Base-by-base conservation (phyloP, 352 stramenopile genomes). In the Thraustochytrium sp. region DNA sequence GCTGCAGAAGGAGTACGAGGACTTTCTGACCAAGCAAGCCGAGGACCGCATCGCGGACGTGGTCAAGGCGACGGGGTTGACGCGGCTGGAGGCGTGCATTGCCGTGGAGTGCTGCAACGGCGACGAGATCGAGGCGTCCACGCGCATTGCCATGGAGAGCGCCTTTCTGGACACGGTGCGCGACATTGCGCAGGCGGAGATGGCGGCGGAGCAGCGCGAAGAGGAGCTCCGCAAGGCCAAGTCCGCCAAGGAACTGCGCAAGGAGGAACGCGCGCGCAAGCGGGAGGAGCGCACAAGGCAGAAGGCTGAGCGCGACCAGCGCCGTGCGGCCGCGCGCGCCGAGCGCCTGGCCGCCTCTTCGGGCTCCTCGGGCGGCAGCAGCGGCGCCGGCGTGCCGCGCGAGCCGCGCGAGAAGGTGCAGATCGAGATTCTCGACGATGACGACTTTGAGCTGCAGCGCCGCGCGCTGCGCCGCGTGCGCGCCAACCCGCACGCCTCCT, bases 61-160 rank as follows among this genome's bases (percentile, higher is more conserved):
- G 1, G 53, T 80, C n/a, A n/a, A 46, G 68, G 68, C 68, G 16
- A 80, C 68, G 5, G 68, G 48, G 0, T 13, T 80, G 21, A 80
- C 42, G 2, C 48, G 11, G 40, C 31, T 55, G 18, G 68, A 80
- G 31, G 68, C 68, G 34, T 29, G 40, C 3, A 61, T 80, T 13
- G 68, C 68, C n/a, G 18, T 80, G 23, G 68, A 80, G 16, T 80
- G 68, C 68, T 80, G 68, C 53, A 80, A 80, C 51, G 53, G 53
- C 31, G 68, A 80, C 51, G 68, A 80, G 38, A 31, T 80, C 31
- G 68, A 80, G 53, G 68, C 68, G 34, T 61, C n/a, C 48, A 23
- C 31, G 2, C 48, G 68, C n/a, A 80, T 80, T 29, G 26, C 68
- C 13, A 80, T 34, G 3, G 68, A 80, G 36, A 9, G 26, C 40